Evolutionary conservation across 1,284 basidiomycete species (phyloP).

Genomic region (Lignosus rhinocerotis): DNA sequence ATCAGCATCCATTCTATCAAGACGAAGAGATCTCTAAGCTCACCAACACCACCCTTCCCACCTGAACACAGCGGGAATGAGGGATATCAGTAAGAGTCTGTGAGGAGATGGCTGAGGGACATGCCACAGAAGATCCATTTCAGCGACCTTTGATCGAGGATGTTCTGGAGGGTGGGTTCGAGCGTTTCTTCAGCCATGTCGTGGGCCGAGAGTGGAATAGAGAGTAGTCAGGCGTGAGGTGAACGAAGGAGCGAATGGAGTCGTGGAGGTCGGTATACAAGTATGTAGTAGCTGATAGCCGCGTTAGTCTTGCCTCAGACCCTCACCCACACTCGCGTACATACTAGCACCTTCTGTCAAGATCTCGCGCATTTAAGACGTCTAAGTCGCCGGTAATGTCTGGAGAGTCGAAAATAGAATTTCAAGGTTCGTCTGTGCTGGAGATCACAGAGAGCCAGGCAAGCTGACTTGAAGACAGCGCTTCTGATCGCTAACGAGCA

Average conservation of each 20-base stretch:
- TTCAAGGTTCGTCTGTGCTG: constrained; percentile 24
- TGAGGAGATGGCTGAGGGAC: constrained; percentile 34
- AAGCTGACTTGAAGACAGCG: constrained; percentile 43
- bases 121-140: constrained; percentile 96
- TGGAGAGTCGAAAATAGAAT: constrained; percentile 33
- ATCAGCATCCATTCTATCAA: neutral
- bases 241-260: neutral
- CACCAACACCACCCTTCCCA: constrained; percentile 93
- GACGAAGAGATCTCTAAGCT: constrained; percentile 31
- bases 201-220: neutral
- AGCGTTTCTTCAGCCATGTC: constrained; percentile 57
- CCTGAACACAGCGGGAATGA: constrained; percentile 46
- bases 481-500: constrained; percentile 87
- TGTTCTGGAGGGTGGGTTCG: constrained; percentile 84
- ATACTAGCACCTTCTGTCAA: constrained; percentile 30
- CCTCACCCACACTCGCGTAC: constrained; percentile 25
- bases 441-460: neutral
- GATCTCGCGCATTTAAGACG: constrained; percentile 17
- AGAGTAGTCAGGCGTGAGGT: neutral
- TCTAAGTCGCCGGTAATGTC: constrained; percentile 23
- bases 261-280: constrained; percentile 12
- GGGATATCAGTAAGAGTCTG: constrained; percentile 13
- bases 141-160: constrained; percentile 84
- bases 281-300: constrained; percentile 17
- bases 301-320: constrained; percentile 24